A percentile compares a stretch with the other conserved stretches of the same genome.
Evolutionary conservation across 2,329 filamentous ascomycete genomes (phyloP).

Genomic region (Aureobasidium sp.): DNA sequence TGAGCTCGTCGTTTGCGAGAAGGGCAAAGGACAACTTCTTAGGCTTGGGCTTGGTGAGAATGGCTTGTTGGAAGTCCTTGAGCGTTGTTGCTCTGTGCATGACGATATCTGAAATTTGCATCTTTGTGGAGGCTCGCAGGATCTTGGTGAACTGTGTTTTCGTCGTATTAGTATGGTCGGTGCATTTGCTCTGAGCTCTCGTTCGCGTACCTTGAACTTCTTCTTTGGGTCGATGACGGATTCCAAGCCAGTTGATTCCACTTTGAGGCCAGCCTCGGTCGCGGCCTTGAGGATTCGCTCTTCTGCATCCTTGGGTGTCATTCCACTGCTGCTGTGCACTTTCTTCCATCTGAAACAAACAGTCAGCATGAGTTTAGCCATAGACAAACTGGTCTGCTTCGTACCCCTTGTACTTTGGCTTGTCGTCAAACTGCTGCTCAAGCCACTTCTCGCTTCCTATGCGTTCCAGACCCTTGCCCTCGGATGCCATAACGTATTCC

Average conservation of each 20-base stretch:
- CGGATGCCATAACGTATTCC: constrained; percentile 38
- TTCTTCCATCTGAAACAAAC: neutral
- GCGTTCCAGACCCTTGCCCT: constrained; percentile 45
- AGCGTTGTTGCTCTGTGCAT: constrained; percentile 38
- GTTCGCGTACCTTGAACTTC: constrained; percentile 60
- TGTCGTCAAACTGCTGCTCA: constrained; percentile 25
- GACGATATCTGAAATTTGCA: constrained; percentile 62
- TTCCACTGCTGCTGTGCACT: neutral
- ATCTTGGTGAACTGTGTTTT: constrained; percentile 64
- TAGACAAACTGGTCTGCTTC: constrained; percentile 6
- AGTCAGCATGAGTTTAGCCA: neutral
- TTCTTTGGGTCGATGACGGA: constrained; percentile 50
- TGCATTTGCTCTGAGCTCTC: neutral
- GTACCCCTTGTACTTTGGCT: constrained; percentile 29
- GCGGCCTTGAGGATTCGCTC: neutral
- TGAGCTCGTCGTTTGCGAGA: constrained; percentile 37
- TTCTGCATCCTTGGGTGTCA: neutral
- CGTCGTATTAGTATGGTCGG: constrained; percentile 13
- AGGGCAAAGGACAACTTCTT: constrained; percentile 57
- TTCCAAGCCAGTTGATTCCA: constrained; percentile 27
- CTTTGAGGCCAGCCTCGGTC: neutral
- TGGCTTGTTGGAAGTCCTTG: constrained; percentile 28
- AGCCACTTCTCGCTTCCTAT: constrained; percentile 44
- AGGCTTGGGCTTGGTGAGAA: constrained; percentile 31
- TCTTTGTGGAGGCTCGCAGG: constrained; percentile 71